Evolutionary conservation across 2,329 filamentous ascomycete species (phyloP).

Genomic region (Diplocarpon rosae): DNA sequence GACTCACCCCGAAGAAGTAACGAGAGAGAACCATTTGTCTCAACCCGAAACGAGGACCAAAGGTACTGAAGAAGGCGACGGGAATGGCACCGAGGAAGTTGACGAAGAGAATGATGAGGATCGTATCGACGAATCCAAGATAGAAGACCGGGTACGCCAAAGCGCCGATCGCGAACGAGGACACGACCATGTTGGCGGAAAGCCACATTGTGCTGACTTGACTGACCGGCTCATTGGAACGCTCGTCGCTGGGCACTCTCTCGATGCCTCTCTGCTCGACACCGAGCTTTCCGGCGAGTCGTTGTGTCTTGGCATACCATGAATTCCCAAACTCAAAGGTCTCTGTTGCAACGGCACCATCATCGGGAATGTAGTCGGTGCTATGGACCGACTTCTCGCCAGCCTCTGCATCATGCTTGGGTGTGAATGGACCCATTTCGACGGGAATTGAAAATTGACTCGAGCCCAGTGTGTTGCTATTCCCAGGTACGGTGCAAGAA

Average conservation of each 20-base stretch:
- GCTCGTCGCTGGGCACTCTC: conserved; percentile 58
- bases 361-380: conserved; percentile 21
- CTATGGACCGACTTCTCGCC: conserved; percentile 17
- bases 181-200: conserved; percentile 68
- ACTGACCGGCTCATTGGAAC: conserved; percentile 51
- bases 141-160: conserved; percentile 56
- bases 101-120: conserved; percentile 63
- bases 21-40: conserved; percentile 73
- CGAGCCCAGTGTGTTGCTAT: not conserved
- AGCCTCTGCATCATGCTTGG: conserved; percentile 22
- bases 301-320: conserved; percentile 47
- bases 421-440: conserved; percentile 12
- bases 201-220: conserved; percentile 70
- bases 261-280: conserved; percentile 70
- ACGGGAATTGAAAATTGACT: not conserved
- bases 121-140: conserved; percentile 62
- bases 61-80: conserved; percentile 67
- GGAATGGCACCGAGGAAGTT: conserved; percentile 63
- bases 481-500: not conserved
- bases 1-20: conserved; percentile 64
- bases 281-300: conserved; percentile 51
- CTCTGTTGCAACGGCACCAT: conserved; percentile 40
- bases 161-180: conserved; percentile 65
- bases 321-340: conserved; percentile 45
- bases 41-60: conserved; percentile 63